Conservation (phyloP, 306 rosid genomes). For the Fagus crenata region DNA sequence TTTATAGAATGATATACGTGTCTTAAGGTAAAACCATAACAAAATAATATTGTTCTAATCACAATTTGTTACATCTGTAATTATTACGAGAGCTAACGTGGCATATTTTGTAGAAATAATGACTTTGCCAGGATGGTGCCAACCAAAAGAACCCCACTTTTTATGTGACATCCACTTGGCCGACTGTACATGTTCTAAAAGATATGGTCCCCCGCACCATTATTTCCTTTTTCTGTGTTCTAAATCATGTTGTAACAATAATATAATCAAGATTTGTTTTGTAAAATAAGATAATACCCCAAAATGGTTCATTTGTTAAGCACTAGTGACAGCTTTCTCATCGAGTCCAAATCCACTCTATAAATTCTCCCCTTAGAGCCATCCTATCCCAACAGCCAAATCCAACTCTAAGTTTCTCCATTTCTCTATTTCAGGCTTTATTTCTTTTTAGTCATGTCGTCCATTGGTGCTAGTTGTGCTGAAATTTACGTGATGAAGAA, state of each 20-base stretch:
- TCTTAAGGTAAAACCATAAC: no score
- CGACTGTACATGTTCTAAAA: background rate
- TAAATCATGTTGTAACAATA: constrained; percentile 1
- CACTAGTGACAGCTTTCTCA: background rate
- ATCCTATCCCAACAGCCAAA: background rate
- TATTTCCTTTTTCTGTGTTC: constrained; percentile 12
- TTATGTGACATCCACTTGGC: constrained; percentile 9
- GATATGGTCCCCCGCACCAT: constrained; percentile 26
- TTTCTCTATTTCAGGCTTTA: background rate
- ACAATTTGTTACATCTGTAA: no score
- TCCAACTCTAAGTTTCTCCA: no score
- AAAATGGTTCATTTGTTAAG: constrained; percentile 1
- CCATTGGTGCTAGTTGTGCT: constrained; percentile 44
- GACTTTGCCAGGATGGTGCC: constrained; percentile 10
- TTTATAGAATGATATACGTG: no score
- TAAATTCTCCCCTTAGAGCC: constrained; percentile 21
- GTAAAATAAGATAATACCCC: background rate
- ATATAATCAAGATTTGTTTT: constrained; percentile 22
- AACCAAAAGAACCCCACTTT: background rate
- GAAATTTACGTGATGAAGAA: constrained; percentile 42
- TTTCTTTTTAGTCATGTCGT: constrained; percentile 27
- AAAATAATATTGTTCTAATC: no score
- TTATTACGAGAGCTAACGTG: background rate
- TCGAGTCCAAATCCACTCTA: background rate
- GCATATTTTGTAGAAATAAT: background rate